A percentile compares a stretch with the other conserved stretches of the same genome.
Evolutionary conservation across 2,329 filamentous ascomycete genomes (phyloP).

Genomic region (Scedosporium apiospermum): DNA sequence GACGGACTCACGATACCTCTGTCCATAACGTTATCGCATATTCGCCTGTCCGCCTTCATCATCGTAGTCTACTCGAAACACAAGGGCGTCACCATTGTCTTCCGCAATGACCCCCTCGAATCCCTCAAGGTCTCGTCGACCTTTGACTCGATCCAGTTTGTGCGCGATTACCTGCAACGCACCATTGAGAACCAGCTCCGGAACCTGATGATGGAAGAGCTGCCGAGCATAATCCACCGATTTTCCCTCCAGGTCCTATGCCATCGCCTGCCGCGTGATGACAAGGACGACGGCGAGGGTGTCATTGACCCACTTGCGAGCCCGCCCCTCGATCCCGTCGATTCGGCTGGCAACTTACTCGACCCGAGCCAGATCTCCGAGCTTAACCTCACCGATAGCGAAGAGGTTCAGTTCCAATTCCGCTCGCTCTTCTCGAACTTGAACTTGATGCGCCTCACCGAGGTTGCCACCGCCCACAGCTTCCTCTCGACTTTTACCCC

Average conservation of each 20-base stretch:
- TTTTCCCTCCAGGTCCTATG: slow-evolving; percentile 84
- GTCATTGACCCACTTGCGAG: slow-evolving; percentile 73
- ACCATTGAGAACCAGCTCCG: slow-evolving; percentile 92
- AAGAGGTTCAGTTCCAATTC: slow-evolving; percentile 54
- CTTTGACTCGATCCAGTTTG: slow-evolving; percentile 97
- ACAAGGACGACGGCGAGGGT: slow-evolving; percentile 43
- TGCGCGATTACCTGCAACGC: slow-evolving; percentile 90
- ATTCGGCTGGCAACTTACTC: slow-evolving; percentile 67
- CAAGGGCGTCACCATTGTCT: slow-evolving; percentile 92
- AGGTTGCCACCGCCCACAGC: slow-evolving; percentile 77
- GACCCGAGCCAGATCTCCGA: slow-evolving; percentile 68
- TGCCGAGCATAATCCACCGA: slow-evolving; percentile 92
- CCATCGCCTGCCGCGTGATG: slow-evolving; percentile 65
- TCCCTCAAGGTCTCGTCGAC: slow-evolving; percentile 97
- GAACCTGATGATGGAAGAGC: slow-evolving; percentile 93
- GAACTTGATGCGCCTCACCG: slow-evolving; percentile 74
- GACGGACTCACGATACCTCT: slow-evolving; percentile 94
- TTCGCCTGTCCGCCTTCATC: slow-evolving; percentile 92
- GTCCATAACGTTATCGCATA: slow-evolving; percentile 91
- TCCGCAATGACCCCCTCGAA: slow-evolving; percentile 95
- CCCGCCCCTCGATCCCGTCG: slow-evolving; percentile 72
- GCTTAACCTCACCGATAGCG: slow-evolving; percentile 62
- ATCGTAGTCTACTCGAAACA: slow-evolving; percentile 96
- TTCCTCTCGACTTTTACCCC: slow-evolving; percentile 89
- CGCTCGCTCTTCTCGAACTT: slow-evolving; percentile 84